Evolutionary conservation across 768 basidiomycete genomes (phyloP).

Genomic region (Mycena albidolilacea): DNA sequence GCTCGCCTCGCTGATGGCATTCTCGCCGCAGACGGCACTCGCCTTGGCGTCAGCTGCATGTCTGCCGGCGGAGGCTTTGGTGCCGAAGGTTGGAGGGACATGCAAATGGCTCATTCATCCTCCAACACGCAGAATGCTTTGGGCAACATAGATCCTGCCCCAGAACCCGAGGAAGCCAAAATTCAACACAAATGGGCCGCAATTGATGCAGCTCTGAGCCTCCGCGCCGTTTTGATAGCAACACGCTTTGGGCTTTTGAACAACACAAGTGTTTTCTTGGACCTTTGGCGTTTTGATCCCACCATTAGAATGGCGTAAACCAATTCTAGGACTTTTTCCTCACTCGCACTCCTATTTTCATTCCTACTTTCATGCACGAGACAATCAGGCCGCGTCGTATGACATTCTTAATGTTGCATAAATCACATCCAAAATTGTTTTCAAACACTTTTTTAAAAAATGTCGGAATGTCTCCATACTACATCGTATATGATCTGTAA

Average conservation of each 20-base stretch:
- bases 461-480: no score
- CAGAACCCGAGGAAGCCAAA: conserved; percentile 15
- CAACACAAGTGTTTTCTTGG: conserved; percentile 32
- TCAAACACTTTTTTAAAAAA: no score
- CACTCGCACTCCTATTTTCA: no score
- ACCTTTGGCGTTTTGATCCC: conserved; percentile 33
- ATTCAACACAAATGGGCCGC: conserved; percentile 31
- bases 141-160: no score
- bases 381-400: no score
- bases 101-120: no score
- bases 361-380: no score
- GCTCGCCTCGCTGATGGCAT: conserved; percentile 31
- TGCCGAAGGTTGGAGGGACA: conserved; percentile 20
- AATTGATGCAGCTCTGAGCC: conserved; percentile 30
- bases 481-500: no score
- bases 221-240: conserved; percentile 36
- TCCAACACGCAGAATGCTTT: no score
- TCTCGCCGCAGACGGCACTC: background rate
- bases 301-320: conserved; percentile 35
- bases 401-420: no score
- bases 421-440: no score
- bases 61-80: conserved; percentile 1
- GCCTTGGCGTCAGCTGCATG: conserved; percentile 30
- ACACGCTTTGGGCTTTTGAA: conserved; percentile 34
- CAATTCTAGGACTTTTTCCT: no score